These are phyloP conservation scores for Boletus hoseneyae DNA, from an alignment of 1,284 basidiomycete species.

Conservation along the genomic window DNA sequence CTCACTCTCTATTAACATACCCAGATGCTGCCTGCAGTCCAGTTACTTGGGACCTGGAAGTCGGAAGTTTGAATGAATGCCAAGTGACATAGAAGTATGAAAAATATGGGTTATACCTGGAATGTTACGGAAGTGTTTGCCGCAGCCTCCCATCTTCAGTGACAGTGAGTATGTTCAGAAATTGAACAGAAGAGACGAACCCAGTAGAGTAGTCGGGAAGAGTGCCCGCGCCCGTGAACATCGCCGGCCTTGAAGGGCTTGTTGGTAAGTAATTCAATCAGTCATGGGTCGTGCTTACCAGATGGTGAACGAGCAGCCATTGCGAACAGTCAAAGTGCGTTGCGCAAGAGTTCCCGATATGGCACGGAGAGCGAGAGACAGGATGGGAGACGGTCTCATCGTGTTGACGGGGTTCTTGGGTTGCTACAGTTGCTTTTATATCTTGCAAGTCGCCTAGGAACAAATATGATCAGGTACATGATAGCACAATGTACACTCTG, in stretches of 20 bases:
- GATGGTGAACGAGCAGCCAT: conserved; percentile 37
- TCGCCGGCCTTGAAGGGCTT: conserved; percentile 26
- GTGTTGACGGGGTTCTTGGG: not conserved
- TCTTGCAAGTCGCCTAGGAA: not conserved
- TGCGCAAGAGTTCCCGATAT: conserved; percentile 27
- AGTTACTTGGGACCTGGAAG: conserved; percentile 28
- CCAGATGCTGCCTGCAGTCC: conserved; percentile 32
- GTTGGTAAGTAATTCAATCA: not conserved
- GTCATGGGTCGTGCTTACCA: conserved; percentile 26
- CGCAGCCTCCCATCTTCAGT: conserved; percentile 25
- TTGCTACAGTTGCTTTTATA: conserved; percentile 14
- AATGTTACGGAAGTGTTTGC: conserved; percentile 28
- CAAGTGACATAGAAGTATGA: too few species aligned
- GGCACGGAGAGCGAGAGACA: conserved; percentile 25
- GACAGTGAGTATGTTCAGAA: not conserved
- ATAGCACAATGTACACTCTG: too few species aligned
- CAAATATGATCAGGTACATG: not conserved
- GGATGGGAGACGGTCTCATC: conserved; percentile 18
- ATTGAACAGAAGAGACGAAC: conserved; percentile 5
- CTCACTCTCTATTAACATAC: conserved; percentile 10
- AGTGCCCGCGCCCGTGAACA: conserved; percentile 28
- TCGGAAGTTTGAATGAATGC: not conserved
- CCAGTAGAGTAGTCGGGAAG: conserved; percentile 26
- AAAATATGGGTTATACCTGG: conserved; percentile 13
- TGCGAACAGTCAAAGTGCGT: conserved; percentile 37